These are phyloP conservation scores for Paxillus rubicundulus DNA, from an alignment of 768 basidiomycete genomes.

Conservation along the genomic window DNA sequence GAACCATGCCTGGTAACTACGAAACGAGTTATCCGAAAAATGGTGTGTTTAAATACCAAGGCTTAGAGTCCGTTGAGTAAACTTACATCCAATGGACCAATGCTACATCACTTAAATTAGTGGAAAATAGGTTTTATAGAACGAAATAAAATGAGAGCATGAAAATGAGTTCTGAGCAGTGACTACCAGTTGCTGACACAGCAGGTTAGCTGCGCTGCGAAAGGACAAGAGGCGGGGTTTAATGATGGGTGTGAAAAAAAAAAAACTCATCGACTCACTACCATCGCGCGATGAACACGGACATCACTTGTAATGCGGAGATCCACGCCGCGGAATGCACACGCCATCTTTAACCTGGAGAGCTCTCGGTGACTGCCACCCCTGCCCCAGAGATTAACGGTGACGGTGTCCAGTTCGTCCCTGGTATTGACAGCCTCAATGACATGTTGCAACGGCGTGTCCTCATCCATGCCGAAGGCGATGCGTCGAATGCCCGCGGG, in stretches of 20 bases:
- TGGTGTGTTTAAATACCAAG: neutral
- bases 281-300: conserved; percentile 47
- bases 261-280: conserved; percentile 39
- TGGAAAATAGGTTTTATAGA: conserved; percentile 3
- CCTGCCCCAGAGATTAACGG: conserved; percentile 53
- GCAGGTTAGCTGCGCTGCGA: conserved; percentile 15
- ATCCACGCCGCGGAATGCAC: conserved; percentile 59
- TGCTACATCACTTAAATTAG: conserved; percentile 18
- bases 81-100: neutral
- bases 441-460: conserved; percentile 52
- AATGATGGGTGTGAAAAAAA: conserved; percentile 10
- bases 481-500: conserved; percentile 52
- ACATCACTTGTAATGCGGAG: conserved; percentile 52
- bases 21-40: neutral
- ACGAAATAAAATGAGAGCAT: neutral
- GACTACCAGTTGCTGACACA: conserved; percentile 17
- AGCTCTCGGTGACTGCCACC: conserved; percentile 51
- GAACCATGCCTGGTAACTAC: neutral
- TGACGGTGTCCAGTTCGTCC: conserved; percentile 45
- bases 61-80: neutral
- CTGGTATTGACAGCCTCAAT: conserved; percentile 51
- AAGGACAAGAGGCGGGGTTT: conserved; percentile 9
- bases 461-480: conserved; percentile 58
- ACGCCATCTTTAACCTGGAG: conserved; percentile 57
- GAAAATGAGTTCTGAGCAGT: neutral